Evolutionary conservation across 371 early-diverging fungal species (phyloP).

Genomic region (Blyttiomyces sp.): DNA sequence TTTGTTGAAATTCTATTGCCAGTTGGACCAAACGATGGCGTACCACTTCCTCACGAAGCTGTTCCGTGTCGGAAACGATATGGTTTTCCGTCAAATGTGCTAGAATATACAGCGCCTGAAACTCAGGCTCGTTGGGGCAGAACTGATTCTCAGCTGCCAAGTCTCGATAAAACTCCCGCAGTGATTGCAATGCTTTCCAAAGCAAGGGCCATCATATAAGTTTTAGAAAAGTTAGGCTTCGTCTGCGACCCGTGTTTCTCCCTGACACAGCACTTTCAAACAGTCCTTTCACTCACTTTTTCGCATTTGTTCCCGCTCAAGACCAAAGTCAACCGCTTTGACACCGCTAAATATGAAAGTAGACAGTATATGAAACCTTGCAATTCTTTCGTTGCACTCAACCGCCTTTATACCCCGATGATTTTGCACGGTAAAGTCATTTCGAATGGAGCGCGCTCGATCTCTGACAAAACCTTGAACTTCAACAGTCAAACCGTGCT

Average conservation of each 20-base stretch:
- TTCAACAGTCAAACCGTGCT: slow-evolving; percentile 47
- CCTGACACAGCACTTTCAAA: not conserved
- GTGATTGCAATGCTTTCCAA: slow-evolving; percentile 62
- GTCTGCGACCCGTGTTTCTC: not conserved
- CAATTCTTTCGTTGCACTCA: slow-evolving; percentile 75
- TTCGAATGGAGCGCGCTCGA: slow-evolving; percentile 80
- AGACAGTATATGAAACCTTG: slow-evolving; percentile 84
- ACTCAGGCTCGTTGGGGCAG: slow-evolving; percentile 82
- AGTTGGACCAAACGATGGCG: slow-evolving; percentile 47
- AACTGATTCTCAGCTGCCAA: slow-evolving; percentile 49
- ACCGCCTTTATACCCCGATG: slow-evolving; percentile 66
- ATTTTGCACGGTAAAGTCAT: slow-evolving; percentile 87
- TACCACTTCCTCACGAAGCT: slow-evolving; percentile 55
- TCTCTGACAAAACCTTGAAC: slow-evolving; percentile 85
- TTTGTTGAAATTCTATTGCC: slow-evolving; percentile 63
- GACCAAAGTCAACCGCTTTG: slow-evolving; percentile 60
- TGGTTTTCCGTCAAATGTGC: slow-evolving; percentile 70
- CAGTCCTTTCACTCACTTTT: slow-evolving; percentile 62
- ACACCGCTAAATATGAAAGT: slow-evolving; percentile 70
- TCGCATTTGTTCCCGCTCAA: slow-evolving; percentile 82
- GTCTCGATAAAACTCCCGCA: slow-evolving; percentile 84
- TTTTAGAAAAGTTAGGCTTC: not conserved
- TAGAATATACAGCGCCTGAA: slow-evolving; percentile 79
- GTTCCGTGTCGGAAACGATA: slow-evolving; percentile 48
- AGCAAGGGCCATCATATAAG: not conserved